phyloP scores from a whole-genome alignment of 768 basidiomycete species.

The Mycena latifolia region DNA sequence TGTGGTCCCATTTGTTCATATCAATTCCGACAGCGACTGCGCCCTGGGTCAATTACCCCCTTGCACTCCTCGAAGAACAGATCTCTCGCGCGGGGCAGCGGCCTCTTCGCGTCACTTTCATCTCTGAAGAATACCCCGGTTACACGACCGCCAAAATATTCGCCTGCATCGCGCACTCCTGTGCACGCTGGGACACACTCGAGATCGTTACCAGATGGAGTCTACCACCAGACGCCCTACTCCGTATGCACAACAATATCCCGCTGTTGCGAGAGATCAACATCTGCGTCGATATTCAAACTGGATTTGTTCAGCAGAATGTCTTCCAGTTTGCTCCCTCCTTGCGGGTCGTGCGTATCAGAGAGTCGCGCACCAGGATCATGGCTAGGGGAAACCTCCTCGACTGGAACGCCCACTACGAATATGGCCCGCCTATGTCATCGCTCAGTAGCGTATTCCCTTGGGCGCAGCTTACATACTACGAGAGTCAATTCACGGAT shows the following conservation, averaged over 20 bases:
- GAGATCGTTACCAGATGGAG: not conserved
- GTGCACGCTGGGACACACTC: constrained; percentile 10
- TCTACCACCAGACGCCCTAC: too few species aligned
- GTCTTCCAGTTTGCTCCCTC: constrained; percentile 3
- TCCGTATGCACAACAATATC: too few species aligned
- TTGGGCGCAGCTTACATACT: too few species aligned
- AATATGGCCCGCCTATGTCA: too few species aligned
- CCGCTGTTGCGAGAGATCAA: too few species aligned
- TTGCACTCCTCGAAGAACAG: constrained; percentile 4
- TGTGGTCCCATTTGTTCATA: too few species aligned
- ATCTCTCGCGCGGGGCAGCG: not conserved
- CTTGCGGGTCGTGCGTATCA: not conserved
- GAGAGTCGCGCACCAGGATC: not conserved
- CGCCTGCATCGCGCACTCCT: constrained; percentile 1
- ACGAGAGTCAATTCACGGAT: too few species aligned
- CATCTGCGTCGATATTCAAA: constrained; percentile 1
- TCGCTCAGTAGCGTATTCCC: too few species aligned
- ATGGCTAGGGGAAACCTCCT: too few species aligned
- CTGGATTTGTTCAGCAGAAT: not conserved
- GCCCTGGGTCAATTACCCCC: too few species aligned
- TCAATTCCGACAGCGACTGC: too few species aligned
- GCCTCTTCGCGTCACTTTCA: not conserved
- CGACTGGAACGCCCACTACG: too few species aligned
- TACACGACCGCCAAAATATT: constrained; percentile 14
- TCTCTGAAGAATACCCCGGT: not conserved